Percentiles rank a stretch among this genome's conserved stretches.
Conservation (phyloP, 768 basidiomycete species). For the Lactarius akahatsu region DNA sequence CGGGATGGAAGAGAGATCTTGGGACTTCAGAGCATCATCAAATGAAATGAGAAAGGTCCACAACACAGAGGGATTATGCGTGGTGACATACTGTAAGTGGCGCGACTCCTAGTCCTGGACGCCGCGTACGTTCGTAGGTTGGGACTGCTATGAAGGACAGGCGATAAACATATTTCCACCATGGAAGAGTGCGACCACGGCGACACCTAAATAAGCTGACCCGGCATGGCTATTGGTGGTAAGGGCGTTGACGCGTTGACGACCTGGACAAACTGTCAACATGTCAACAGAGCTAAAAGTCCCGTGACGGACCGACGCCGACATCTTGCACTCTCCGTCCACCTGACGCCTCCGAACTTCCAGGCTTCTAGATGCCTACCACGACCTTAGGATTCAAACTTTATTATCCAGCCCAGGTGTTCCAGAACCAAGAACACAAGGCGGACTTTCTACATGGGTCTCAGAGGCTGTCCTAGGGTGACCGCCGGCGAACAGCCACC, state of each 20-base stretch:
- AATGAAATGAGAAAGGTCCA: slow-evolving; percentile 66
- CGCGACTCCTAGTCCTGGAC: not conserved
- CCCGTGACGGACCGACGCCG: slow-evolving; percentile 9
- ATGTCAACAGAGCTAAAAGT: not conserved
- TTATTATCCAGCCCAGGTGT: too few species aligned
- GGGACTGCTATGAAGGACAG: slow-evolving; percentile 58
- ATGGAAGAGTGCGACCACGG: slow-evolving; percentile 24
- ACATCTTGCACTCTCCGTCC: too few species aligned
- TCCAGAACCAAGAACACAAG: too few species aligned
- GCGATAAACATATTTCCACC: slow-evolving; percentile 7
- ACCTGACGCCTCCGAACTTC: too few species aligned
- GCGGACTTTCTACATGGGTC: too few species aligned
- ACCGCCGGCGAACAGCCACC: not conserved
- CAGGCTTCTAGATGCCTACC: too few species aligned
- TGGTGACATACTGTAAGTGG: not conserved
- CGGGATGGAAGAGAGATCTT: slow-evolving; percentile 63
- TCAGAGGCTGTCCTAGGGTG: too few species aligned
- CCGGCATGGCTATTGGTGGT: slow-evolving; percentile 10
- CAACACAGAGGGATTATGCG: not conserved
- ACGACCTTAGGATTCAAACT: too few species aligned
- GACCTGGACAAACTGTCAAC: too few species aligned
- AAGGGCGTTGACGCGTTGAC: not conserved
- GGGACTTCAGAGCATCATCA: slow-evolving; percentile 68
- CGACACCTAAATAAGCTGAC: slow-evolving; percentile 18
- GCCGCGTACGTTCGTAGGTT: slow-evolving; percentile 72